Percentiles rank a stretch among this genome's conserved stretches.
phyloP scores from a whole-genome alignment of 1,139 yeast species.

The Meyerozyma guilliermondii region DNA sequence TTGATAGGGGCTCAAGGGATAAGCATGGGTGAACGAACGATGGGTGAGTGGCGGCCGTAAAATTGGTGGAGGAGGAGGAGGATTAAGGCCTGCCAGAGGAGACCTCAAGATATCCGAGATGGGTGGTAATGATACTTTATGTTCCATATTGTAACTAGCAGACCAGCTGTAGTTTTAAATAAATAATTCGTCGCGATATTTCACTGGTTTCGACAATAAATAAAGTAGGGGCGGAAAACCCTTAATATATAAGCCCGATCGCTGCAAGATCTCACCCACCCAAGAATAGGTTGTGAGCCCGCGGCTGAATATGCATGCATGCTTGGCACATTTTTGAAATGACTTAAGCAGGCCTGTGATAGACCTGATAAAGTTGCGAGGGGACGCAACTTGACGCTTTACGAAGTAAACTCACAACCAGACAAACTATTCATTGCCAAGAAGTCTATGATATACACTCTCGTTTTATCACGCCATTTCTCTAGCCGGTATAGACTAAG shows the following conservation, averaged over 20 bases:
- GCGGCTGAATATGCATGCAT: not conserved
- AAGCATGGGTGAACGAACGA: not conserved
- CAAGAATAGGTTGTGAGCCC: not conserved
- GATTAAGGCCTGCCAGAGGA: not conserved
- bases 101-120: constrained; percentile 1
- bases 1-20: not conserved
- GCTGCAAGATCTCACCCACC: constrained; percentile 1
- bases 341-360: not conserved
- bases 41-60: not conserved
- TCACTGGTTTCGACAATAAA: not conserved
- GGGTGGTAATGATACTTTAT: not conserved
- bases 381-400: no score
- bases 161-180: not conserved
- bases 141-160: not conserved
- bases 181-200: not conserved
- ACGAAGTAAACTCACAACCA: no score
- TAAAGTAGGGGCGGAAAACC: not conserved
- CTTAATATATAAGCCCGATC: not conserved
- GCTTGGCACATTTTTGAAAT: constrained; percentile 1
- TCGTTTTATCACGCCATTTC: not conserved
- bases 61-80: not conserved
- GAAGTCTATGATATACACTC: no score
- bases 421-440: no score
- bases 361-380: no score
- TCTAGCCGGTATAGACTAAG: not conserved